Base-by-base conservation (phyloP, 1,284 basidiomycete species). In the Puccinia hordei region DNA sequence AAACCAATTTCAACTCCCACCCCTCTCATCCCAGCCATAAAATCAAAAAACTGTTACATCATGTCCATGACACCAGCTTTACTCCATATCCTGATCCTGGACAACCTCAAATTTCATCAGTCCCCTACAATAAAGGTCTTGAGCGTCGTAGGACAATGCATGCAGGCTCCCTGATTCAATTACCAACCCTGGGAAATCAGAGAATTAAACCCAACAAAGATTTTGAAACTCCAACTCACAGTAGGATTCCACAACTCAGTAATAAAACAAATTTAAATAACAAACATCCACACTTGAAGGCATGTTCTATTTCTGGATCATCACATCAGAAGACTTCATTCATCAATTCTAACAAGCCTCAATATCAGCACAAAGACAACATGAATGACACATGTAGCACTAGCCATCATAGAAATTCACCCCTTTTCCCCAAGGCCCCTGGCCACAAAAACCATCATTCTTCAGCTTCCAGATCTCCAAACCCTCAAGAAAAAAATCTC, bases 61-160 rank as follows among this genome's bases (percentile, higher is more conserved):
- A 33, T 33, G 19, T 22, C 22, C n/a, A 33, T 5, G 10, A 44
- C 35, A 46, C 15, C 41, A 24, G 30, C 27, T 9, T 38, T 17
- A 19, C 51, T 19, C 53, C 53, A 15, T 33, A 19, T 17, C 35
- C 33, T 35, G 38, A 1, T 59, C 17, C 53, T 41, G 71, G 27
- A 59, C 53, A 73, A 44, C 53, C 51, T 22, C 17, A 44, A 38
- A 12, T 41, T 38, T 53, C 33, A 10, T 24, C 71, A 44, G 13
- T 17, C 27, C 12, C 22, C 13, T 41, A 27, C 27, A 19, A 19
- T 2, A 49, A 72, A 63, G 68, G 68, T n/a, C 59, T 65, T 33
- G 77, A 68, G 30, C 77, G 77, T 30, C 66, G 77, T n/a, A 79
- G 59, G 77, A 79, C 77, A 4, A 65, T 79, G 55, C 77, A 79